phyloP scores from a whole-genome alignment of 768 basidiomycete genomes.

The Pleurotus cornucopiae region DNA sequence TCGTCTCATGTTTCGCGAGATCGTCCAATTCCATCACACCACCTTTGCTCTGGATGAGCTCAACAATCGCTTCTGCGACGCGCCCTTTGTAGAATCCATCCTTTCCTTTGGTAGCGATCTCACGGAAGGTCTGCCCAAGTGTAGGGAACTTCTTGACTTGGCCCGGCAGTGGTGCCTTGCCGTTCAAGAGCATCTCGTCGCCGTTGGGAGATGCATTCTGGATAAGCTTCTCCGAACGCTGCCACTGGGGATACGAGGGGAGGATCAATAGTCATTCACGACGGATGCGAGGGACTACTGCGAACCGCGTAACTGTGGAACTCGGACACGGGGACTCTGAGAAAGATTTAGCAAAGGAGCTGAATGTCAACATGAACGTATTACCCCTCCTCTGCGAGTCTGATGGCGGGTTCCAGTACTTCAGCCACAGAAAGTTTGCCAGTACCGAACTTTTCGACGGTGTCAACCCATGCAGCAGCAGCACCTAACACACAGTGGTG shows the following conservation, averaged over 20 bases:
- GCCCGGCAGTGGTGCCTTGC: slow-evolving; percentile 80
- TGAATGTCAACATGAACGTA: slow-evolving; percentile 3
- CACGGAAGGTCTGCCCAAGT: slow-evolving; percentile 80
- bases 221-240: slow-evolving; percentile 62
- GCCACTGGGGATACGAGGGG: slow-evolving; percentile 36
- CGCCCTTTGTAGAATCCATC: slow-evolving; percentile 94
- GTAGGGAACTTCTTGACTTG: slow-evolving; percentile 79
- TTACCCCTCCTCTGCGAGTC: slow-evolving; percentile 88
- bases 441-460: slow-evolving; percentile 77
- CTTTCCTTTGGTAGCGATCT: slow-evolving; percentile 76
- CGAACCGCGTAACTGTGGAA: slow-evolving; percentile 56
- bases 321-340: slow-evolving; percentile 84
- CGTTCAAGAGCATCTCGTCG: slow-evolving; percentile 81
- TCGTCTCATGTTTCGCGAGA: slow-evolving; percentile 74
- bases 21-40: slow-evolving; percentile 96
- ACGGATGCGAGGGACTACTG: slow-evolving; percentile 14
- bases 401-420: slow-evolving; percentile 83
- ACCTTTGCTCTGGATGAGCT: slow-evolving; percentile 79
- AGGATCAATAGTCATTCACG: slow-evolving; percentile 7
- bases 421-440: slow-evolving; percentile 62
- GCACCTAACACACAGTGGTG: slow-evolving; percentile 48
- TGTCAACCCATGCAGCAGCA: slow-evolving; percentile 95
- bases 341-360: background rate
- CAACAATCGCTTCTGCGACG: slow-evolving; percentile 84
- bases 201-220: slow-evolving; percentile 83